Evolutionary conservation across 108 stramenopile species (phyloP).

Genomic region (Schizochytrium sp.): DNA sequence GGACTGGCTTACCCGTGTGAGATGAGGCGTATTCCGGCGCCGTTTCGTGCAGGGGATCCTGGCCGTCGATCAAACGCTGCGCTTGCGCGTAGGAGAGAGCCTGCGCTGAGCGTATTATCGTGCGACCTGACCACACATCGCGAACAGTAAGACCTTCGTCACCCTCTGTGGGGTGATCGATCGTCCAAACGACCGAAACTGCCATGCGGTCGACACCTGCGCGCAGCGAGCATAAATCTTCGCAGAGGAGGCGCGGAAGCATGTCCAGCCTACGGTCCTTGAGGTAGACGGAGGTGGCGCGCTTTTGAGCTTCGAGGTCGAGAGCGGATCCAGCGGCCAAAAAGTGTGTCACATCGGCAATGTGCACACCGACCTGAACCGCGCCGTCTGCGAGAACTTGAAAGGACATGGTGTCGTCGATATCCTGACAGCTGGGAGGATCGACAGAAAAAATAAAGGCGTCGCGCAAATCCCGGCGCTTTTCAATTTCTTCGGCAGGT

Average conservation of each 20-base stretch:
- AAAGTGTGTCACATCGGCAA: constrained; percentile 98
- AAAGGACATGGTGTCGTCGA: constrained; percentile 87
- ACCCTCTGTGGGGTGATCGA: constrained; percentile 76
- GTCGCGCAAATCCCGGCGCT: constrained; percentile 69
- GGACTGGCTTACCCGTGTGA: neutral
- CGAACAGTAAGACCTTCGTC: constrained; percentile 71
- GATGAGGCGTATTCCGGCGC: constrained; percentile 23
- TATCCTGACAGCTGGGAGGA: constrained; percentile 98
- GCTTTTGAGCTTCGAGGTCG: constrained; percentile 85
- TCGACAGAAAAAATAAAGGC: constrained; percentile 87
- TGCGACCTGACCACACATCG: constrained; percentile 78
- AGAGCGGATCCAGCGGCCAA: constrained; percentile 79
- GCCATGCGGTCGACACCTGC: constrained; percentile 74
- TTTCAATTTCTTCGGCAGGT: constrained; percentile 48
- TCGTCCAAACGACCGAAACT: constrained; percentile 66
- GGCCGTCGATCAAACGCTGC: constrained; percentile 75
- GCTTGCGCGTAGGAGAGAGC: constrained; percentile 94
- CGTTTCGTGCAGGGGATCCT: constrained; percentile 57
- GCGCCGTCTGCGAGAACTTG: constrained; percentile 73
- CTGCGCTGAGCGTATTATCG: constrained; percentile 84
- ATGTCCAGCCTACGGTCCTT: constrained; percentile 94
- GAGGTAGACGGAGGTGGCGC: constrained; percentile 93
- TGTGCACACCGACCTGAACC: constrained; percentile 90
- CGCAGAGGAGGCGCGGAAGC: constrained; percentile 85
- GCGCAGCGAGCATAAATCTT: constrained; percentile 87